These are phyloP conservation scores for Hypoxylon sp. DNA, from an alignment of 2,329 filamentous ascomycete genomes.

Conservation along the genomic window DNA sequence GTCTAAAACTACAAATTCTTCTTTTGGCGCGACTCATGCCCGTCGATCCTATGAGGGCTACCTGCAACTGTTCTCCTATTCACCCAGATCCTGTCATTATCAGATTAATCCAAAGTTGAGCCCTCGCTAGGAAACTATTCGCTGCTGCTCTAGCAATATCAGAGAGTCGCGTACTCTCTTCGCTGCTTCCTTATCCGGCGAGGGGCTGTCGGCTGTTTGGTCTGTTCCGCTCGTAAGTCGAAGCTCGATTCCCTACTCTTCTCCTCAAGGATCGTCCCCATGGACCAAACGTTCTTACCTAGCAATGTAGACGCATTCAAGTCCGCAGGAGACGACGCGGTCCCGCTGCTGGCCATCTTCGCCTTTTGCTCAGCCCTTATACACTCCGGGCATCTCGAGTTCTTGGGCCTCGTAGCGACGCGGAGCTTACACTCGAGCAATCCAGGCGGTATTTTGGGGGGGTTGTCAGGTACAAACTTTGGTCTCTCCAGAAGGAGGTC, in stretches of 20 bases:
- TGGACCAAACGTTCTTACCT: constrained; percentile 32
- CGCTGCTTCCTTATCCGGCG: constrained; percentile 19
- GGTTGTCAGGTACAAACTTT: constrained; percentile 45
- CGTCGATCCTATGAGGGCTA: background rate
- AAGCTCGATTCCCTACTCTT: background rate
- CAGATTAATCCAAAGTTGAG: background rate
- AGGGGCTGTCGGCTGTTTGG: constrained; percentile 14
- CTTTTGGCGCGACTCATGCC: background rate
- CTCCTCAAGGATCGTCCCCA: constrained; percentile 8
- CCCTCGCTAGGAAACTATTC: constrained; percentile 1
- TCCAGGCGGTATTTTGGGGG: constrained; percentile 42
- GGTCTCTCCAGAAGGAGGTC: constrained; percentile 46
- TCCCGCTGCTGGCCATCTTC: background rate
- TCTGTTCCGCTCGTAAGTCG: constrained; percentile 22
- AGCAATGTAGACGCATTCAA: constrained; percentile 1
- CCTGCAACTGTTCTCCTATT: background rate
- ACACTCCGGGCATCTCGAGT: constrained; percentile 47
- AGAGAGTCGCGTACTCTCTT: constrained; percentile 36
- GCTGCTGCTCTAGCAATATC: constrained; percentile 27
- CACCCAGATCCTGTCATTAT: background rate
- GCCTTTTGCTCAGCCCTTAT: constrained; percentile 21
- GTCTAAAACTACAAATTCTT: background rate
- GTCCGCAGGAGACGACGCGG: background rate
- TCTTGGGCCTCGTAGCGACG: constrained; percentile 45
- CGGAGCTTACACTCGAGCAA: constrained; percentile 42